Percentiles rank a stretch among this genome's conserved stretches.
phyloP scores from a whole-genome alignment of 2,329 filamentous ascomycete species.

The Hymenotorrendiella dingleyae region DNA sequence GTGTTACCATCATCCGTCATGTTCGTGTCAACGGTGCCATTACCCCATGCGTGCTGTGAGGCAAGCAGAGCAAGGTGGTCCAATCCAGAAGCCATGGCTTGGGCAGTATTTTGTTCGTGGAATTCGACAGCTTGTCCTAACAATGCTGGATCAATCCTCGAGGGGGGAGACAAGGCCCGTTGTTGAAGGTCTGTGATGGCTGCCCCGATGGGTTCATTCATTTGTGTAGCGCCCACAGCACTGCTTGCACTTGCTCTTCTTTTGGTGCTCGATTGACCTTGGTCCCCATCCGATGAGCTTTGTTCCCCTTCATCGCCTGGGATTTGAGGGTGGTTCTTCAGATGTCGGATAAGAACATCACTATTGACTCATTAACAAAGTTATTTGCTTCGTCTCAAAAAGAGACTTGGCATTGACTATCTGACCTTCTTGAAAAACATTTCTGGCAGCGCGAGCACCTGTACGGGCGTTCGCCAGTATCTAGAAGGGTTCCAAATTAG shows the following conservation, averaged over 20 bases:
- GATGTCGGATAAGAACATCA: slow-evolving; percentile 24
- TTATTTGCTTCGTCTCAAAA: not conserved
- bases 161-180: slow-evolving; percentile 14
- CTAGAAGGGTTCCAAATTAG: slow-evolving; percentile 29
- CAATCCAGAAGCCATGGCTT: slow-evolving; percentile 18
- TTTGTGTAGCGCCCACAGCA: not conserved
- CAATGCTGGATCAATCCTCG: slow-evolving; percentile 20
- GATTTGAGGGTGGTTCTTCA: slow-evolving; percentile 22
- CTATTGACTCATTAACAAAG: slow-evolving; percentile 11
- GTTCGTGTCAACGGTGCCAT: slow-evolving; percentile 14
- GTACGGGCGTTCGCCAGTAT: slow-evolving; percentile 49
- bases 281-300: slow-evolving; percentile 15
- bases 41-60: slow-evolving; percentile 19
- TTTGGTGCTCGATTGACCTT: slow-evolving; percentile 11
- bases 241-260: slow-evolving; percentile 7
- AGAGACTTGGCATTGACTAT: slow-evolving; percentile 24
- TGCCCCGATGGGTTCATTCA: slow-evolving; percentile 1
- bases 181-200: not conserved
- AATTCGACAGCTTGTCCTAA: slow-evolving; percentile 11
- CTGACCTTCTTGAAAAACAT: slow-evolving; percentile 47
- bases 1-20: slow-evolving; percentile 14
- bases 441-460: slow-evolving; percentile 48
- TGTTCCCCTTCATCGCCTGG: slow-evolving; percentile 17
- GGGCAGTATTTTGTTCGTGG: slow-evolving; percentile 10
- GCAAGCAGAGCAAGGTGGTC: slow-evolving; percentile 20